Evolutionary conservation across 371 early-diverging fungal genomes (phyloP), one percentile per base, ranked within the genome.

Genomic region (Mortierella sp.): DNA sequence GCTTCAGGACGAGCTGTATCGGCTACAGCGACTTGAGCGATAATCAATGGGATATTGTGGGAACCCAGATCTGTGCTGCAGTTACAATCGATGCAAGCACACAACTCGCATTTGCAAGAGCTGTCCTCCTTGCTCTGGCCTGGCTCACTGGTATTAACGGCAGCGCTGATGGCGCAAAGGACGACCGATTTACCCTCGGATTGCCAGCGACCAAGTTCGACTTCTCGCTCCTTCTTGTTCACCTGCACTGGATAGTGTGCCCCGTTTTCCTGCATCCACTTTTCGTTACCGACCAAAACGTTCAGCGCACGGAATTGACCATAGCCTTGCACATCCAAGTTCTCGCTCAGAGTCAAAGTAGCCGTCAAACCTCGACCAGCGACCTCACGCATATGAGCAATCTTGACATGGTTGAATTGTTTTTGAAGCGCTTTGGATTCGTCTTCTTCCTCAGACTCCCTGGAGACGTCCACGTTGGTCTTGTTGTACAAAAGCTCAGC

Each of bases 281-380:
- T 84, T 51, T 87, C 84, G 55, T 89, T 91, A 2, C 91, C 91
- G 27, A 90, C 71, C 61, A 87, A 83, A 0, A 87, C 83, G 45
- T 85, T 86, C 21, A 86, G 41, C 0, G 82, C 84, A 2, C 84
- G 82, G 28, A 79, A 64, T 13, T 81, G 72, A 3, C 72, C 64
- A n/a, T 82, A 71, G 1, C 80, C 80, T 0, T 78, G 61, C 12
- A 83, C 55, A 5, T 42, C 31, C 2, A 62, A 59, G 16, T 72
- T 64, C 3, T 80, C 61, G 0, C 64, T 67, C 21, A 61, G 42
- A 2, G 79, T 67, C 2, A 86, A 56, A 1, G 85, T 84, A 0
- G 88, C 88, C 7, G 82, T 59, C 1, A 93, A 71, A 19, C 93
- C 93, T 48, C 86, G 84, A 8, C 93, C 93, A 10, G 91, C 81